A percentile compares a stretch with the other conserved stretches of the same genome.
phyloP scores from a whole-genome alignment of 768 basidiomycete genomes.

The Psilocybe cyanescens region DNA sequence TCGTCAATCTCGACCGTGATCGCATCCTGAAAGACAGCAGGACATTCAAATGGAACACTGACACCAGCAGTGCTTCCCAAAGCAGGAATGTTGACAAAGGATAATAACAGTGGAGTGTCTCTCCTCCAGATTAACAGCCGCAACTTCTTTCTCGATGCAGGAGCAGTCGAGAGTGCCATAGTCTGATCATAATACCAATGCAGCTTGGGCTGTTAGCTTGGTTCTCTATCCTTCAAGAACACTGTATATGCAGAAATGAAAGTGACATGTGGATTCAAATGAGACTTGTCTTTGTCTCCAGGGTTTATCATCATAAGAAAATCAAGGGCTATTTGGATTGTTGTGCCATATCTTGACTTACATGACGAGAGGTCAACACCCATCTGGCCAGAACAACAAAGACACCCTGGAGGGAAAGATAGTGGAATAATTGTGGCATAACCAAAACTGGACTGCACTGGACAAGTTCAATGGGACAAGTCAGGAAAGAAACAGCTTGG shows the following conservation, averaged over 20 bases:
- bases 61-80: background rate
- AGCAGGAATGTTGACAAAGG: background rate
- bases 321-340: conserved; percentile 57
- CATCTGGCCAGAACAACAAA: conserved; percentile 37
- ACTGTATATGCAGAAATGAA: conserved; percentile 50
- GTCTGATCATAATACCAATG: conserved; percentile 55
- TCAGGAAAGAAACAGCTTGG: too few species aligned
- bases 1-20: conserved; percentile 42
- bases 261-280: conserved; percentile 53
- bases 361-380: conserved; percentile 51
- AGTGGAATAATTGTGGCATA: too few species aligned
- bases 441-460: too few species aligned
- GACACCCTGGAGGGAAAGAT: too few species aligned
- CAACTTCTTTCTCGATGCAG: conserved; percentile 29
- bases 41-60: conserved; percentile 37
- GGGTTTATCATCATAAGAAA: conserved; percentile 47
- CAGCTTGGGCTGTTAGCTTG: conserved; percentile 37
- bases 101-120: conserved; percentile 8
- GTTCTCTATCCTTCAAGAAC: conserved; percentile 39
- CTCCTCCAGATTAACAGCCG: conserved; percentile 15
- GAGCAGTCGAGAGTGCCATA: conserved; percentile 40
- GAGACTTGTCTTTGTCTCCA: conserved; percentile 40
- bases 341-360: conserved; percentile 51
- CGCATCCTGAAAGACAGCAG: conserved; percentile 34
- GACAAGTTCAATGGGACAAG: too few species aligned